A percentile compares a stretch with the other conserved stretches of the same genome.
Conservation (phyloP, 768 basidiomycete species). For the Omphalotus guepiniiformis region DNA sequence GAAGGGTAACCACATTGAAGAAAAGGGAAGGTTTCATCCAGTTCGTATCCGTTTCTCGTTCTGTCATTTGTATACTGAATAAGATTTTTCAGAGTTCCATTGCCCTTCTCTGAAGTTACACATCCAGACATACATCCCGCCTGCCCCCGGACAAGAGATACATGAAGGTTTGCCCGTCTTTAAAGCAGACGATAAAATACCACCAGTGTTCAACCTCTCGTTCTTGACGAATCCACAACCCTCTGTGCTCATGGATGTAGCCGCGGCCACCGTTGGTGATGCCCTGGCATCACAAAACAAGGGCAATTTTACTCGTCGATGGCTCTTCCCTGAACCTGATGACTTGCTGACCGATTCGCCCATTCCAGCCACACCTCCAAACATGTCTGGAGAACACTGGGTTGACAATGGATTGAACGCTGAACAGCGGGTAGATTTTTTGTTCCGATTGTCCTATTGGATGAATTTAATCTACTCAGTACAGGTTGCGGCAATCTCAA, state of each 20-base stretch:
- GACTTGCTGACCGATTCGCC: slow-evolving; percentile 22
- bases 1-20: slow-evolving; percentile 35
- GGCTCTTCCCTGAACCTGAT: slow-evolving; percentile 41
- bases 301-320: slow-evolving; percentile 31
- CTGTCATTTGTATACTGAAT: not conserved
- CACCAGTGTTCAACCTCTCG: slow-evolving; percentile 42
- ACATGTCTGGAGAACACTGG: slow-evolving; percentile 34
- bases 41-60: slow-evolving; percentile 28
- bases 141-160: slow-evolving; percentile 8
- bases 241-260: slow-evolving; percentile 39
- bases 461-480: not conserved
- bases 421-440: slow-evolving; percentile 37
- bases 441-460: not conserved
- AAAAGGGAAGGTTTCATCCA: slow-evolving; percentile 44
- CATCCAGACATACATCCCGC: slow-evolving; percentile 30
- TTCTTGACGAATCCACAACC: slow-evolving; percentile 43
- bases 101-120: slow-evolving; percentile 37
- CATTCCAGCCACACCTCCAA: slow-evolving; percentile 18
- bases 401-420: slow-evolving; percentile 41
- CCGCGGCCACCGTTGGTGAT: slow-evolving; percentile 25
- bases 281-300: slow-evolving; percentile 18
- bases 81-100: slow-evolving; percentile 29
- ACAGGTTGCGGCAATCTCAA: slow-evolving; percentile 40
- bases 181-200: slow-evolving; percentile 31
- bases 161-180: slow-evolving; percentile 18